A percentile compares a stretch with the other conserved stretches of the same genome.
These are phyloP conservation scores for Suhomyces choctaworum DNA, from an alignment of 1,139 yeast genomes.

Conservation along the genomic window DNA sequence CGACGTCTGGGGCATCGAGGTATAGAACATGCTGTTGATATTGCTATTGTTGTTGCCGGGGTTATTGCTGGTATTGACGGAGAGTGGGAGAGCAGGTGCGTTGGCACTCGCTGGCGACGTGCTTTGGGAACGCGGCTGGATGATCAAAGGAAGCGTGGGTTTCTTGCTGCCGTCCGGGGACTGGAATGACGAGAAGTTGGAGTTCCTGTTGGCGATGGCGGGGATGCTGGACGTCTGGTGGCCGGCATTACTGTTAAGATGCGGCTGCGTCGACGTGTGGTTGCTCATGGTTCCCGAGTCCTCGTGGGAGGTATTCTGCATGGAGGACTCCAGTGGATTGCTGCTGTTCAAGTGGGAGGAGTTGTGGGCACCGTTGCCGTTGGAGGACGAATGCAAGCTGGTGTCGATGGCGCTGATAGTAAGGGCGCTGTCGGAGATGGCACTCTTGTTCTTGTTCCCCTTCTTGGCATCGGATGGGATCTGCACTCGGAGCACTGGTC, in stretches of 20 bases:
- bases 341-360: slow-evolving; percentile 5
- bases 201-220: slow-evolving; percentile 18
- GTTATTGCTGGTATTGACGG: slow-evolving; percentile 8
- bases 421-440: slow-evolving; percentile 28
- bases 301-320: slow-evolving; percentile 2
- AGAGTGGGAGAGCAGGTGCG: slow-evolving; percentile 39
- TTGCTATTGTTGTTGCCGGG: too few species aligned
- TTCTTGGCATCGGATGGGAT: slow-evolving; percentile 46
- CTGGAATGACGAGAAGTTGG: slow-evolving; percentile 34
- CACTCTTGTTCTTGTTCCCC: slow-evolving; percentile 8
- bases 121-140: slow-evolving; percentile 42
- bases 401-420: slow-evolving; percentile 45
- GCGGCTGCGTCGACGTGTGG: background rate
- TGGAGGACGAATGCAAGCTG: slow-evolving; percentile 12
- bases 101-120: slow-evolving; percentile 47
- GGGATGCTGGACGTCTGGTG: slow-evolving; percentile 17
- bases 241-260: slow-evolving; percentile 1
- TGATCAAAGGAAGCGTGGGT: slow-evolving; percentile 44
- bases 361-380: slow-evolving; percentile 5
- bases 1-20: slow-evolving; percentile 31
- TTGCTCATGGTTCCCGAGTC: background rate
- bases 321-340: slow-evolving; percentile 7
- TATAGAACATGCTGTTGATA: slow-evolving; percentile 22
- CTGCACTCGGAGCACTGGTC: slow-evolving; percentile 54
- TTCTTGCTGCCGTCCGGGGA: slow-evolving; percentile 38